Conservation (phyloP, 805 yeast genomes). For the Brettanomyces nanus region DNA sequence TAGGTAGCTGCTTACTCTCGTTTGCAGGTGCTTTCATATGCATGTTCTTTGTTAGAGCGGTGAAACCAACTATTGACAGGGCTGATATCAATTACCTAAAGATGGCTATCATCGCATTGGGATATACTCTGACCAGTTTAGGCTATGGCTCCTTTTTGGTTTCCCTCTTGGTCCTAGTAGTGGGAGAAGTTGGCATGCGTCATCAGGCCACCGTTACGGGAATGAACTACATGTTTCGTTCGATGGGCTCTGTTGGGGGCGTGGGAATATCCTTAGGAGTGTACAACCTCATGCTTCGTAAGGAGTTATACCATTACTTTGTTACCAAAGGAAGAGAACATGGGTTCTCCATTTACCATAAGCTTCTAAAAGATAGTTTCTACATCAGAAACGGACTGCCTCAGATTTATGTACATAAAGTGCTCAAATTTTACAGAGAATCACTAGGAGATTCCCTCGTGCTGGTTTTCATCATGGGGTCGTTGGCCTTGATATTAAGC, state of each 20-base stretch:
- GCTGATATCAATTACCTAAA: constrained; percentile 11
- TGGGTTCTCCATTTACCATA: constrained; percentile 16
- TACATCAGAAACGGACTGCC: constrained; percentile 26
- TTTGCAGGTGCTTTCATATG: constrained; percentile 16
- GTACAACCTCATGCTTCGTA: constrained; percentile 26
- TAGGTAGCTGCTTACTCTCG: constrained; percentile 14
- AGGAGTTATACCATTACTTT: constrained; percentile 26
- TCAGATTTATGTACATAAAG: constrained; percentile 16
- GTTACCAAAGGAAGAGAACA: constrained; percentile 15
- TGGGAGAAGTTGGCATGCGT: constrained; percentile 34
- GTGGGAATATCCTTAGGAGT: constrained; percentile 33
- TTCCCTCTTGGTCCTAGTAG: constrained; percentile 32
- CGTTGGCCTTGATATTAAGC: constrained; percentile 17
- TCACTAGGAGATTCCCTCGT: constrained; percentile 20
- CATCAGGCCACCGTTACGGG: constrained; percentile 43
- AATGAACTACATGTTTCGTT: constrained; percentile 40
- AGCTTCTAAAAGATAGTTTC: constrained; percentile 17
- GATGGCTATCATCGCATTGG: constrained; percentile 18
- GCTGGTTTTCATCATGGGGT: constrained; percentile 19
- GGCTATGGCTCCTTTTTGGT: constrained; percentile 36
- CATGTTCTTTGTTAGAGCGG: constrained; percentile 11
- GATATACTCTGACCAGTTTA: constrained; percentile 26
- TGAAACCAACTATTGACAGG: constrained; percentile 17
- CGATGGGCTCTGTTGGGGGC: constrained; percentile 40
- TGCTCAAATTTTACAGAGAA: constrained; percentile 22